Evolutionary conservation across 106 monocot genomes (phyloP), one percentile per base, ranked within the genome.

Genomic region (Acanthochlamys bracteata): DNA sequence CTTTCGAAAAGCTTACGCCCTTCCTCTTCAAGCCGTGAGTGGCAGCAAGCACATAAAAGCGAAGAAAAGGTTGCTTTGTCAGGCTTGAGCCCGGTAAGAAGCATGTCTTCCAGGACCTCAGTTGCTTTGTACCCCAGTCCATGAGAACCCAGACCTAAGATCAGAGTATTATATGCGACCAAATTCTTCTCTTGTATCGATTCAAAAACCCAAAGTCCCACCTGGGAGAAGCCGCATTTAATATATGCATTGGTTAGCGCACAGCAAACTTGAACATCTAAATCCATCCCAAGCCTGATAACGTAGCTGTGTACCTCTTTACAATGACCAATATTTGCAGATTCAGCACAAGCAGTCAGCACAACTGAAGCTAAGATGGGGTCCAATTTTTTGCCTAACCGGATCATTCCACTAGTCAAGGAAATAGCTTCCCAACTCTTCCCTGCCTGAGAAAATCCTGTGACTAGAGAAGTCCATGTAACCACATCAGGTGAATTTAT

Each of bases 391-490:
- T 19, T 40, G 25, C 74, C 66, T 7, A 63, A 64, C 17, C 24
- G n/a, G 55, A 15, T 64, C 85, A 85, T 80, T n/a, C 82, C 42
- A 57, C 40, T 64, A 74, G 85, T 80, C 39, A 90, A 43, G 4
- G 6, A 2, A 40, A 89, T 25, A 8, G 83, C 72, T 22, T 75
- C 64, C 11, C 49, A 33, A 25, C 59, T 75, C 60, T 45, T 66
- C 1, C 85, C 82, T 0, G 27, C 66, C 41, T 60, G 68, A 6
- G 70, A 57, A 58, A 90, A 69, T 21, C 82, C 89, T 20, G 80
- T 74, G 16, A 90, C 73, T 16, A 90, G 59, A 11, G 89, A 71
- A 23, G 89, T 85, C 89, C 89, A 85, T 19, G 79, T 77, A 33
- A 90, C 80, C 42, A 90, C 42, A 73, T 90, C 89, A 11, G 79